Evolutionary conservation across 345 rosid genomes (phyloP), one percentile per base, ranked within the genome.

Genomic region (Bruguiera parviflora): DNA sequence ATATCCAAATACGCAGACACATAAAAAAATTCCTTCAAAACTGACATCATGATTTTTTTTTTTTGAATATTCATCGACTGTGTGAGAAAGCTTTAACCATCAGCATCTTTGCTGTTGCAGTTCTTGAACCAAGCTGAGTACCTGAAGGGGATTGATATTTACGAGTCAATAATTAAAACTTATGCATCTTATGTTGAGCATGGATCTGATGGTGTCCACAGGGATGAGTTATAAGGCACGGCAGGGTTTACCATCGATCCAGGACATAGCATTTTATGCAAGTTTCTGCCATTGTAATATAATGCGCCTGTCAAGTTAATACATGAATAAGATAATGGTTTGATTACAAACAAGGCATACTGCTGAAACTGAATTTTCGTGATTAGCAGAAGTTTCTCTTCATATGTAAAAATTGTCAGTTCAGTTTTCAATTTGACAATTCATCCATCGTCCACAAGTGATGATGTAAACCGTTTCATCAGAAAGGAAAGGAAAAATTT

Each of bases 71-170:
- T 43, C 37, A 47, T 4, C 37, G 19, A 27, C 21, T 47, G 21
- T 64, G 37, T 27, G 32, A 39, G 5, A 25, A 10, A 56, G 25
- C 27, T 62, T 21, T 71, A 19, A 52, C 22, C 61, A 6, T 39
- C 35, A 19, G 20, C 1, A 2, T 62, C 69, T 10, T 10, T 37
- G 59, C 64, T 79, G 68, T 71, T 72, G 80, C 91, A 92, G 98
- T 95, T 86, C 77, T 80, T 92, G 64, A 80, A 84, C 86, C 84
- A 86, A 77, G 85, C 70, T 6, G 96, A 92, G 80, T 92, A 92
- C 80, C 75, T 92, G 83, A 89, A 83, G 85, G 99, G 98, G 63
- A 85, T 92, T 58, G 84, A 83, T 39, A 76, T 92, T 16, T 90
- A 90, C 15, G 90, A 74, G 72, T 89, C 92, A 35, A 85, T 92